Percentiles rank a stretch among this genome's conserved stretches.
Conservation (phyloP, 176 grass and related monocot species). For the Chrysopogon serrulatus region DNA sequence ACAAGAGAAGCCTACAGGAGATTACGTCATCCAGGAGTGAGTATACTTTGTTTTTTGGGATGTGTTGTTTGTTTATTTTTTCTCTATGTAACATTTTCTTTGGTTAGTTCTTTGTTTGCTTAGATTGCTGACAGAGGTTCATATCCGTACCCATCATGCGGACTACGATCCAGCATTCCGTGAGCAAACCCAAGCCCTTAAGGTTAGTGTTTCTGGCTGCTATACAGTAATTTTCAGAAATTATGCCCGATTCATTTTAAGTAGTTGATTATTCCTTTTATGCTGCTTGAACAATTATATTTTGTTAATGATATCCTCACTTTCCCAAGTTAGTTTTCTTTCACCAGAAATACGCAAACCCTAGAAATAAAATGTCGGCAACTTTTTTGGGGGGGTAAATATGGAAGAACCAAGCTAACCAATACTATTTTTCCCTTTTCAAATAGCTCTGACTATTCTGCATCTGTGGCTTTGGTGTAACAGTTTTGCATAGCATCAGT, state of each 20-base stretch:
- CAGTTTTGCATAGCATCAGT: neutral
- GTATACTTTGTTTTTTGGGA: neutral
- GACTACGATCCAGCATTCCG: neutral
- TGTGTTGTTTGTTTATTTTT: conserved; percentile 9
- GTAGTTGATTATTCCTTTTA: neutral
- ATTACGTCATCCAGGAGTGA: conserved; percentile 11
- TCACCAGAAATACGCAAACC: neutral
- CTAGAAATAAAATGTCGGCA: neutral
- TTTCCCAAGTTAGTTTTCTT: too few relatives aligned
- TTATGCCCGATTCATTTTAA: neutral
- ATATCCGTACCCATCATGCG: neutral
- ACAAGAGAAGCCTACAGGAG: neutral
- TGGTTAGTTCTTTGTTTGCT: conserved; percentile 31
- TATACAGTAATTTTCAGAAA: neutral
- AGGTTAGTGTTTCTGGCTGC: neutral
- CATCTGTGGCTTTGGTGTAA: conserved; percentile 15
- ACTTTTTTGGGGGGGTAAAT: neutral
- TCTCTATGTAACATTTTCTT: neutral
- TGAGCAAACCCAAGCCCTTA: neutral
- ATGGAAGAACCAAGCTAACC: neutral
- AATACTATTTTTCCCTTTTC: neutral
- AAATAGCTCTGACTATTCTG: neutral
- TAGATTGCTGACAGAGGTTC: conserved; percentile 25
- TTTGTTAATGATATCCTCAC: neutral
- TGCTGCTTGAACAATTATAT: neutral